Percentiles rank a stretch among this genome's conserved stretches.
These are phyloP conservation scores for Lagerstroemia speciosa DNA, from an alignment of 345 rosid genomes.

Conservation along the genomic window DNA sequence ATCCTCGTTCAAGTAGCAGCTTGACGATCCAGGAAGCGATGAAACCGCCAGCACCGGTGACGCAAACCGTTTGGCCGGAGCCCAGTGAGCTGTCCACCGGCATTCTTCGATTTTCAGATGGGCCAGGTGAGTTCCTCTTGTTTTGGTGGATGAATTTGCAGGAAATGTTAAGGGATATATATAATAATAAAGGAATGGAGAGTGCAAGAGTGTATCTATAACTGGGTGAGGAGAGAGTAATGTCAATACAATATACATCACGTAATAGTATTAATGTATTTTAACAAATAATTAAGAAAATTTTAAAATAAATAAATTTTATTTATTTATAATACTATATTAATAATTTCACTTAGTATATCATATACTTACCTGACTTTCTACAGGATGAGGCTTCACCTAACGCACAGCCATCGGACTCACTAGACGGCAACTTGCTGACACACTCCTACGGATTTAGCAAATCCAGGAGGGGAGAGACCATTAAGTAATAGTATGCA, in stretches of 20 bases:
- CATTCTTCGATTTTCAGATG: conserved; percentile 8
- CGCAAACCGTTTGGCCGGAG: conserved; percentile 59
- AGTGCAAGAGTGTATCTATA: background rate
- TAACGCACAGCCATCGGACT: background rate
- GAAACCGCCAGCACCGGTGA: conserved; percentile 98
- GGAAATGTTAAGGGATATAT: background rate
- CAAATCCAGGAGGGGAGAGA: too few species aligned
- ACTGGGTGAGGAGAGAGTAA: too few species aligned
- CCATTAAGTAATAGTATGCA: too few species aligned
- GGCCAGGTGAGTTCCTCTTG: too few species aligned
- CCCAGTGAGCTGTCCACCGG: conserved; percentile 31
- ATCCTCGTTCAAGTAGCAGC: conserved; percentile 69
- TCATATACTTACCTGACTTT: too few species aligned
- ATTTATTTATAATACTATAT: too few species aligned
- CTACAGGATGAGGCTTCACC: background rate
- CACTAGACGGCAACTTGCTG: background rate
- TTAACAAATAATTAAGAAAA: too few species aligned
- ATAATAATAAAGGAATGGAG: background rate
- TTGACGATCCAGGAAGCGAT: conserved; percentile 97
- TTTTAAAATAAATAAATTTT: too few species aligned
- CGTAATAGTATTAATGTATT: too few species aligned
- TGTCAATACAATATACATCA: too few species aligned
- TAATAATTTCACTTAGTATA: too few species aligned
- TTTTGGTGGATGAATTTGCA: background rate
- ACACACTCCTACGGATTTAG: too few species aligned